Percentiles rank a stretch among this genome's conserved stretches.
Conservation (phyloP, 202 grass and related monocot genomes). For the Sporobolus alterniflorus region DNA sequence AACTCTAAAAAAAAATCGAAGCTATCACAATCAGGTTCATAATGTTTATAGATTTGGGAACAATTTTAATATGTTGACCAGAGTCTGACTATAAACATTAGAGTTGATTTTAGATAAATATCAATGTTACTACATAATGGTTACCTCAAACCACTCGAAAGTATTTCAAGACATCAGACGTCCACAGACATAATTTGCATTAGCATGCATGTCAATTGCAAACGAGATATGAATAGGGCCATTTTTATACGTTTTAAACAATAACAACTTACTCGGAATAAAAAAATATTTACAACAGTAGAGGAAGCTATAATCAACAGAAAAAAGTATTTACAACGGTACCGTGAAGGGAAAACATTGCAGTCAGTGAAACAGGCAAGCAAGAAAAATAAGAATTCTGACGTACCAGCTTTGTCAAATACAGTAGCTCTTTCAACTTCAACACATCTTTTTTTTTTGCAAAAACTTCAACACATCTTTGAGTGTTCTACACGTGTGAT, state of each 20-base stretch:
- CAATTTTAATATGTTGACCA: too few relatives aligned
- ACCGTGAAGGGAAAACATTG: neutral
- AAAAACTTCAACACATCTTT: slow-evolving; percentile 83
- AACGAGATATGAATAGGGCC: neutral
- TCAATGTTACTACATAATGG: neutral
- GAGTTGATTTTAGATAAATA: neutral
- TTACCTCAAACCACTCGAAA: neutral
- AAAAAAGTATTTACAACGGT: too few relatives aligned
- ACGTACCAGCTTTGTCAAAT: slow-evolving; percentile 88
- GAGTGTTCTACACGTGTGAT: slow-evolving; percentile 91
- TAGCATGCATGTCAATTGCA: slow-evolving; percentile 9
- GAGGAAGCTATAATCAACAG: neutral
- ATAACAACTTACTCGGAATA: neutral
- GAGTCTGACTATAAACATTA: neutral
- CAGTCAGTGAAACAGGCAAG: slow-evolving; percentile 1
- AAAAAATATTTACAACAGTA: neutral
- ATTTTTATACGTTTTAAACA: neutral
- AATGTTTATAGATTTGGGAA: too few relatives aligned
- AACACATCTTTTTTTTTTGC: too few relatives aligned
- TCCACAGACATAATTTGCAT: neutral
- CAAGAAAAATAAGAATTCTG: neutral
- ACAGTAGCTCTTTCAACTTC: too few relatives aligned
- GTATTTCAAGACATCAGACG: slow-evolving; percentile 4
- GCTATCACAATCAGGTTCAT: too few relatives aligned
- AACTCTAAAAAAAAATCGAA: too few relatives aligned